phyloP scores from a whole-genome alignment of 129 eudicot genomes.

The Saussurea involucrata region DNA sequence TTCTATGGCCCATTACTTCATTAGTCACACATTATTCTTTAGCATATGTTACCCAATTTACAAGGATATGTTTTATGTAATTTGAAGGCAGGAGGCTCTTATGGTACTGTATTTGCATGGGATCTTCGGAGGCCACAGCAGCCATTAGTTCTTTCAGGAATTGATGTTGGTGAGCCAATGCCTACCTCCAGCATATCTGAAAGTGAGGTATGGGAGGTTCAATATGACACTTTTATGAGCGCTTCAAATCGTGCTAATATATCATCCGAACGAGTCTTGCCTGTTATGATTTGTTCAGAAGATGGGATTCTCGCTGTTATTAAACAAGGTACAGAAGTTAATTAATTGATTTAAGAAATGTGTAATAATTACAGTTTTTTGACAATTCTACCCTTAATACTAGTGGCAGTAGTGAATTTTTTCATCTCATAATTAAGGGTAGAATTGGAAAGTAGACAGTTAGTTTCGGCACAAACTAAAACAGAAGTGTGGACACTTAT shows the following conservation, averaged over 20 bases:
- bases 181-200: slow-evolving; percentile 42
- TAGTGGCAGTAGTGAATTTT: neutral
- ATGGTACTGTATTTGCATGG: slow-evolving; percentile 92
- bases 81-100: slow-evolving; percentile 93
- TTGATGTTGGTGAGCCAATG: slow-evolving; percentile 29
- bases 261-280: slow-evolving; percentile 67
- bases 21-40: neutral
- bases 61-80: neutral
- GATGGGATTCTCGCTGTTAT: slow-evolving; percentile 90
- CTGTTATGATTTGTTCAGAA: slow-evolving; percentile 94
- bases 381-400: neutral
- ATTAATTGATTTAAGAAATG: neutral
- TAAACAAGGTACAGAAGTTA: slow-evolving; percentile 57
- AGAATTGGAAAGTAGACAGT: neutral
- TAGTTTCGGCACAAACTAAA: neutral
- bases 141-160: slow-evolving; percentile 77
- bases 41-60: neutral
- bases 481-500: neutral
- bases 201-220: slow-evolving; percentile 98
- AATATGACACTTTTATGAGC: slow-evolving; percentile 67
- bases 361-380: neutral
- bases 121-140: slow-evolving; percentile 78
- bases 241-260: slow-evolving; percentile 50
- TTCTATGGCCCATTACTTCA: neutral
- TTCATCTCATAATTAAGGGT: neutral